A percentile compares a stretch with the other conserved stretches of the same genome.
phyloP scores from a whole-genome alignment of 768 basidiomycete genomes.

The Lactarius pseudohatsudake region DNA sequence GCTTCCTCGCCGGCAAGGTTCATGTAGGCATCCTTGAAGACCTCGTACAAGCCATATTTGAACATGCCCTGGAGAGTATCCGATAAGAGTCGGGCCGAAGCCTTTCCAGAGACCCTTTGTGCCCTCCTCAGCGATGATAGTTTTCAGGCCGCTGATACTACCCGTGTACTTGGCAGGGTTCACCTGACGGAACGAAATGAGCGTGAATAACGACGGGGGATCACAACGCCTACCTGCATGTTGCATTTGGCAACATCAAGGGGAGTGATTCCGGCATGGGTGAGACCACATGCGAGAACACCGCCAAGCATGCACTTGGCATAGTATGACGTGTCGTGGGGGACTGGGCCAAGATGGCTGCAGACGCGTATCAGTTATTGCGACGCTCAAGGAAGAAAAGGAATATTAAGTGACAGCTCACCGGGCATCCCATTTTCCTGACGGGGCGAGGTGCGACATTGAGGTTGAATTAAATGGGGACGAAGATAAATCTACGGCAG shows the following conservation, averaged over 20 bases:
- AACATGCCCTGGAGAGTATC: constrained; percentile 98
- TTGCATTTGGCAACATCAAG: constrained; percentile 90
- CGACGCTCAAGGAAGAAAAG: constrained; percentile 8
- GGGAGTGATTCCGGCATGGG: constrained; percentile 85
- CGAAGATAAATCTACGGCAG: constrained; percentile 37
- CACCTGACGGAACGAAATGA: constrained; percentile 47
- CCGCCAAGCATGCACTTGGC: constrained; percentile 87
- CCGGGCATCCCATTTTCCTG: constrained; percentile 78
- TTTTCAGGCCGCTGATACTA: constrained; percentile 56
- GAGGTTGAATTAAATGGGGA: constrained; percentile 34
- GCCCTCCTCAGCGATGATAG: constrained; percentile 79
- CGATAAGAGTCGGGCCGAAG: constrained; percentile 88
- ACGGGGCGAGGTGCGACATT: constrained; percentile 52
- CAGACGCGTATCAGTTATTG: constrained; percentile 3
- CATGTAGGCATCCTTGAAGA: constrained; percentile 93
- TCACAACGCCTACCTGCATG: constrained; percentile 65
- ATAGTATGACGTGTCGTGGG: constrained; percentile 75
- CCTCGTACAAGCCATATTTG: constrained; percentile 97
- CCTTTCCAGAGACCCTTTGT: constrained; percentile 90
- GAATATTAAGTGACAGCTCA: constrained; percentile 33
- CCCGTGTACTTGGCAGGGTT: constrained; percentile 75
- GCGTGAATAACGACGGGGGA: background rate
- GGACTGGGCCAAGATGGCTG: constrained; percentile 69
- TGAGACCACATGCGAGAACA: constrained; percentile 84
- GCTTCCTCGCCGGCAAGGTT: constrained; percentile 86